Evolutionary conservation across 2,329 filamentous ascomycete genomes (phyloP).

Genomic region (Basipetospora chlamydospora): DNA sequence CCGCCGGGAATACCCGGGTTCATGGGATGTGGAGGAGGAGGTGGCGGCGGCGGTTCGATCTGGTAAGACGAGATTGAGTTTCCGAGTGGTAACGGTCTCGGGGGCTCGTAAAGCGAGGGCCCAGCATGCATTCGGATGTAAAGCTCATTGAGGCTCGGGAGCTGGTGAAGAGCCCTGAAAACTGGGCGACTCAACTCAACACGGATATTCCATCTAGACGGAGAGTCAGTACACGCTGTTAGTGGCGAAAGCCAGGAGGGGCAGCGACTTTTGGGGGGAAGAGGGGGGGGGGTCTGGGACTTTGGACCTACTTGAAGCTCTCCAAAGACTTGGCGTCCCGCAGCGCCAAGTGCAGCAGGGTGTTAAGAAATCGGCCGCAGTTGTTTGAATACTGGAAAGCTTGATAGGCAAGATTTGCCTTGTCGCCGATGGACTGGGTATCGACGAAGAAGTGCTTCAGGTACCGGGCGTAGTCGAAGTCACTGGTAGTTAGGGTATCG

Average conservation of each 20-base stretch:
- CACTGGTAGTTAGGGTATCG: conserved; percentile 47
- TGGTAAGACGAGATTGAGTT: neutral
- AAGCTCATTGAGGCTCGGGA: conserved; percentile 34
- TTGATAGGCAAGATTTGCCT: conserved; percentile 38
- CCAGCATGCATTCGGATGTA: conserved; percentile 46
- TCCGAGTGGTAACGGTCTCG: conserved; percentile 27
- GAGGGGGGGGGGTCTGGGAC: neutral
- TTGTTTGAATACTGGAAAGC: conserved; percentile 38
- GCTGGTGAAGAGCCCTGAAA: conserved; percentile 40
- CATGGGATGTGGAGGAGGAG: conserved; percentile 1
- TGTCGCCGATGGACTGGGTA: conserved; percentile 34
- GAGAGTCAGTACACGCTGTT: too few relatives aligned
- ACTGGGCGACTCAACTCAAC: conserved; percentile 46
- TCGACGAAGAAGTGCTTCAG: conserved; percentile 42
- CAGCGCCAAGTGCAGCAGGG: conserved; percentile 40
- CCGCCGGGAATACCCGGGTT: neutral
- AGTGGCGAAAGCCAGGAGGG: too few relatives aligned
- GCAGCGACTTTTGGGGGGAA: too few relatives aligned
- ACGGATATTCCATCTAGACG: conserved; percentile 44
- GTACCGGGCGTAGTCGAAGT: conserved; percentile 47
- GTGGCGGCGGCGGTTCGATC: conserved; percentile 1
- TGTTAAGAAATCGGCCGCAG: conserved; percentile 51
- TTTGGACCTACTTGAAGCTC: conserved; percentile 36
- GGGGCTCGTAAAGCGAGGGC: conserved; percentile 36
- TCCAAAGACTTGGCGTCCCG: conserved; percentile 41